phyloP scores from a whole-genome alignment of 1,139 yeast genomes.

The Hemisphaericaspora lyxosophila region DNA sequence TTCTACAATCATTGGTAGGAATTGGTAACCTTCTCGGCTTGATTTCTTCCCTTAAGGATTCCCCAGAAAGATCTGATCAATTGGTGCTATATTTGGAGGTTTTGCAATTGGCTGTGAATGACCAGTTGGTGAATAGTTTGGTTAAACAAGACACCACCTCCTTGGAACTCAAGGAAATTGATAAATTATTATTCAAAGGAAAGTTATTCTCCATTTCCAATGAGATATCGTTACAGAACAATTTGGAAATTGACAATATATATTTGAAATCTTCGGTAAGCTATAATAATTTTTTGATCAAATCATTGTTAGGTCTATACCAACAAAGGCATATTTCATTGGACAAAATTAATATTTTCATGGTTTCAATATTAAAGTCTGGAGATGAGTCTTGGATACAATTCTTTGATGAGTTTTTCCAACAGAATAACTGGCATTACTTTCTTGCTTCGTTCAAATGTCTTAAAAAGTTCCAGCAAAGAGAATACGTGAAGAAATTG shows the following conservation, averaged over 20 bases:
- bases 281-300: slow-evolving; percentile 23
- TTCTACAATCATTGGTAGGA: slow-evolving; percentile 27
- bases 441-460: slow-evolving; percentile 17
- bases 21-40: slow-evolving; percentile 29
- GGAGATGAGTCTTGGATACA: slow-evolving; percentile 17
- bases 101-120: slow-evolving; percentile 18
- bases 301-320: slow-evolving; percentile 17
- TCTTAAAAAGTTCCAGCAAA: slow-evolving; percentile 31
- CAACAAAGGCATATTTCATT: slow-evolving; percentile 7
- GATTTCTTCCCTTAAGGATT: slow-evolving; percentile 11
- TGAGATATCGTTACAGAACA: slow-evolving; percentile 19
- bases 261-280: slow-evolving; percentile 20
- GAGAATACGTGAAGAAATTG: slow-evolving; percentile 16
- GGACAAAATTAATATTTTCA: slow-evolving; percentile 19
- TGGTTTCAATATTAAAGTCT: slow-evolving; percentile 27
- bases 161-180: slow-evolving; percentile 31
- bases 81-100: slow-evolving; percentile 12
- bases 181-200: slow-evolving; percentile 40
- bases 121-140: slow-evolving; percentile 19
- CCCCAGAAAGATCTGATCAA: slow-evolving; percentile 3
- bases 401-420: slow-evolving; percentile 28
- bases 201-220: slow-evolving; percentile 24
- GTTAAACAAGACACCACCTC: slow-evolving; percentile 7
- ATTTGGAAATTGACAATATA: slow-evolving; percentile 13
- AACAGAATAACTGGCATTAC: slow-evolving; percentile 19